These are phyloP conservation scores for Paecilomyces dactylethromorphus DNA, from an alignment of 2,329 filamentous ascomycete species.

Conservation along the genomic window DNA sequence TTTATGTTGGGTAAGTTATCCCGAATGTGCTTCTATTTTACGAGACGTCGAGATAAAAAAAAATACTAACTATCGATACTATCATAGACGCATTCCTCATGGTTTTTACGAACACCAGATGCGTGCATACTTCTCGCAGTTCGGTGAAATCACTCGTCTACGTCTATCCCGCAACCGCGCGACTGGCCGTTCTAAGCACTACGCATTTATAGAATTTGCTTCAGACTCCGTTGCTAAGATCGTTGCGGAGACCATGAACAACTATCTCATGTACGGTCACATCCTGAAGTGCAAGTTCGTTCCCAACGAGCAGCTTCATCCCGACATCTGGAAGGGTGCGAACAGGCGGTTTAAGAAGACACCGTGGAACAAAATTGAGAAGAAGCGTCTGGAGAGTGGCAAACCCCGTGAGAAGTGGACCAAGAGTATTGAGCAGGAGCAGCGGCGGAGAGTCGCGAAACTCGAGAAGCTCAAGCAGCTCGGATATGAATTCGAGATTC, in stretches of 20 bases:
- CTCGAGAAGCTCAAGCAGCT: conserved; percentile 69
- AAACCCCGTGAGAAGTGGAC: conserved; percentile 72
- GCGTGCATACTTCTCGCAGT: conserved; percentile 88
- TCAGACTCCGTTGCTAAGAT: conserved; percentile 76
- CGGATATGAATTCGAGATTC: conserved; percentile 76
- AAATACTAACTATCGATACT: conserved; percentile 10
- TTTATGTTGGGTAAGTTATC: conserved; percentile 67
- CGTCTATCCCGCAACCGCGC: conserved; percentile 86
- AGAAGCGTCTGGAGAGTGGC: conserved; percentile 65
- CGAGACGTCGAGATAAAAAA: background rate
- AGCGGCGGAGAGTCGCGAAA: conserved; percentile 61
- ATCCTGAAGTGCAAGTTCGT: conserved; percentile 82
- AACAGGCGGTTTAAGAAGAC: conserved; percentile 84
- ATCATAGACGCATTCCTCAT: conserved; percentile 66
- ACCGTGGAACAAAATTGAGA: conserved; percentile 81
- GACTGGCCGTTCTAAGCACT: conserved; percentile 88
- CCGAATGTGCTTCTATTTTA: background rate
- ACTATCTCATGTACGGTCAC: conserved; percentile 91
- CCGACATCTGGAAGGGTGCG: conserved; percentile 80
- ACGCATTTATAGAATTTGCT: conserved; percentile 85
- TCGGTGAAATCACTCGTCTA: conserved; percentile 71
- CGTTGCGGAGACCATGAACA: conserved; percentile 93
- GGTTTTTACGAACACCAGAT: conserved; percentile 98
- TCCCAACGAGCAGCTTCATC: conserved; percentile 68
- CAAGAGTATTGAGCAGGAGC: conserved; percentile 66